phyloP scores from a whole-genome alignment of 2,329 filamentous ascomycete genomes.

The Alternaria viburni region DNA sequence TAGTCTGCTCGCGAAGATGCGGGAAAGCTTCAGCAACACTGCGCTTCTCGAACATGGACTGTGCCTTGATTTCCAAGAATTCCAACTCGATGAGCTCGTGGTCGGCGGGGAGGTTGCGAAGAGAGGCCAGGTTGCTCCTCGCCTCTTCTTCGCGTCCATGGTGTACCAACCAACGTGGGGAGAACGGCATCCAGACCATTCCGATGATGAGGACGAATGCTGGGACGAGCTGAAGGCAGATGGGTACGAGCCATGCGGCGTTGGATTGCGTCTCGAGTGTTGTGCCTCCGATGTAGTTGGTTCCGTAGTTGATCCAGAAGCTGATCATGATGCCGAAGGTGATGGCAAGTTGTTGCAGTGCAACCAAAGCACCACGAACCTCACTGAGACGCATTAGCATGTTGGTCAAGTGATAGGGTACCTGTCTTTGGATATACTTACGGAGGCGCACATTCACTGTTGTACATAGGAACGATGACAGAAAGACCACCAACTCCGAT shows the following conservation, averaged over 20 bases:
- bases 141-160: slow-evolving; percentile 73
- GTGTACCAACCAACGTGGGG: slow-evolving; percentile 76
- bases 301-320: slow-evolving; percentile 47
- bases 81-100: slow-evolving; percentile 76
- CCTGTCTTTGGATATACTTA: slow-evolving; percentile 1
- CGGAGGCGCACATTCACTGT: slow-evolving; percentile 58
- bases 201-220: slow-evolving; percentile 70
- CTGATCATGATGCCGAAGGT: slow-evolving; percentile 55
- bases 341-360: slow-evolving; percentile 67
- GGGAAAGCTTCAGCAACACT: slow-evolving; percentile 71
- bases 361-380: slow-evolving; percentile 69
- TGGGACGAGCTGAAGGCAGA: slow-evolving; percentile 73
- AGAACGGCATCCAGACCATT: slow-evolving; percentile 82
- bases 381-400: slow-evolving; percentile 57
- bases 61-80: slow-evolving; percentile 82
- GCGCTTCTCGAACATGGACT: slow-evolving; percentile 77
- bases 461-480: slow-evolving; percentile 68
- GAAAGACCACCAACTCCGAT: slow-evolving; percentile 73
- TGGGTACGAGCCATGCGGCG: slow-evolving; percentile 75
- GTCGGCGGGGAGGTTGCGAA: slow-evolving; percentile 67
- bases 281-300: slow-evolving; percentile 62
- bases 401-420: neutral
- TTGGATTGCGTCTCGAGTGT: slow-evolving; percentile 63
- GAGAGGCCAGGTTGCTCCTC: slow-evolving; percentile 64
- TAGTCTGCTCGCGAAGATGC: slow-evolving; percentile 63